Evolutionary conservation across 108 stramenopile genomes (phyloP).

Genomic region (Fistulifera solaris): DNA sequence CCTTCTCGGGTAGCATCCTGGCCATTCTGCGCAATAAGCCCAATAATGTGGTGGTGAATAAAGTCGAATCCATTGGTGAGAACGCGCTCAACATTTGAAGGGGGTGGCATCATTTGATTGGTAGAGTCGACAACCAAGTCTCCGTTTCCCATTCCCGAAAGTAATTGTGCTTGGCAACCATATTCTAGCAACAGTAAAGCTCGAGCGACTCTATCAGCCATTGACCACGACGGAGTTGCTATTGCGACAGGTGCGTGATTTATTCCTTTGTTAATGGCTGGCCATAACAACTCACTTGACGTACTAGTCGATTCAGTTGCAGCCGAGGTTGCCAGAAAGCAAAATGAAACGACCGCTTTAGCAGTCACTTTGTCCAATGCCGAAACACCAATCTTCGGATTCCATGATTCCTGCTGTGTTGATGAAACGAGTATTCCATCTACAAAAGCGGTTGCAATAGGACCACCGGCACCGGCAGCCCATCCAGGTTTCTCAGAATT

Average conservation of each 20-base stretch:
- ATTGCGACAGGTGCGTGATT: constrained; percentile 20
- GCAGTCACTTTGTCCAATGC: constrained; percentile 24
- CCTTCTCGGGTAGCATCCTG: no score
- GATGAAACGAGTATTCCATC: constrained; percentile 9
- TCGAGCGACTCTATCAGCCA: constrained; percentile 29
- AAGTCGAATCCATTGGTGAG: constrained; percentile 53
- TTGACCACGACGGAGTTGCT: constrained; percentile 10
- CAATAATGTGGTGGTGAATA: constrained; percentile 36
- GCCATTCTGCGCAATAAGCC: no score
- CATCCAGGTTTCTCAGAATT: neutral
- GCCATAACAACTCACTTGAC: constrained; percentile 59
- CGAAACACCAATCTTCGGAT: constrained; percentile 27
- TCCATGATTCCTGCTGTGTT: constrained; percentile 12
- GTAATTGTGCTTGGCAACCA: constrained; percentile 48
- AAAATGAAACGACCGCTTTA: constrained; percentile 29
- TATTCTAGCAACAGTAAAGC: constrained; percentile 59
- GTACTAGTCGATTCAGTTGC: constrained; percentile 22
- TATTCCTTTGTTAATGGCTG: constrained; percentile 70
- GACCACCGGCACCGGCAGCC: neutral
- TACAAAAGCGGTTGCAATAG: constrained; percentile 29
- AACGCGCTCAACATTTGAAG: constrained; percentile 54
- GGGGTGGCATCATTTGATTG: constrained; percentile 55
- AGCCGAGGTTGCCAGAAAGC: constrained; percentile 20
- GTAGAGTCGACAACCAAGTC: constrained; percentile 52
- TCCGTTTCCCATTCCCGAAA: constrained; percentile 77